Evolutionary conservation across 352 stramenopile genomes (phyloP), one percentile per base, ranked within the genome.

Genomic region (Thalassiosira delicatula): DNA sequence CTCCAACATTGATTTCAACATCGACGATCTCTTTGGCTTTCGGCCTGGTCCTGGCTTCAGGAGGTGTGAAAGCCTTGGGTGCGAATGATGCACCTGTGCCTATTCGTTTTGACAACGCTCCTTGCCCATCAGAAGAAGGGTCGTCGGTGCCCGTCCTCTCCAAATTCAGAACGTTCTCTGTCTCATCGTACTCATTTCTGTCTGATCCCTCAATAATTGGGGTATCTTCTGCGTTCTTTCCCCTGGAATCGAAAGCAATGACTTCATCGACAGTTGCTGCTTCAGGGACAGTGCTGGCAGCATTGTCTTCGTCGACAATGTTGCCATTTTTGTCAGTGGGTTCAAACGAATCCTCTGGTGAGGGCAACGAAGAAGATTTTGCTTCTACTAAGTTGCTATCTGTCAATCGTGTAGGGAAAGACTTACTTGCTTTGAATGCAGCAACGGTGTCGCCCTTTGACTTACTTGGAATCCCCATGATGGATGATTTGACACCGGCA

Each of bases 61-160:
- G 72, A 2, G 72, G 72, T 17, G 72, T 80, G 72, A 80, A 80
- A 53, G 60, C 60, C 46, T 79, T 69, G 44, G 72, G 72, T 27
- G 49, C 44, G 35, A 80, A 80, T 46, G 72, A 80, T 59, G 44
- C 72, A 17, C 72, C 72, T 63, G 46, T 80, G 54, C 61, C 62
- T 23, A 80, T 73, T 74, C 23, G 27, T 59, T 74, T 80, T 3
- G 53, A 25, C 8, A n/a, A 56, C 12, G 56, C 40, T 32, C 53
- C 23, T 70, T 71, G 42, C 21, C 37, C 56, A 23, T 35, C 21
- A 54, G 51, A 54, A 70, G 29, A 29, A 56, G 32, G 9, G 57
- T 79, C 33, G 35, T 61, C 57, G 32, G 21, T 29, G 23, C 14
- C 70, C 30, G 30, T 61, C 14, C n/a, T 23, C 21, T 61, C 25